phyloP scores from a whole-genome alignment of 2,329 filamentous ascomycete genomes.

The Alternaria brassicicola region DNA sequence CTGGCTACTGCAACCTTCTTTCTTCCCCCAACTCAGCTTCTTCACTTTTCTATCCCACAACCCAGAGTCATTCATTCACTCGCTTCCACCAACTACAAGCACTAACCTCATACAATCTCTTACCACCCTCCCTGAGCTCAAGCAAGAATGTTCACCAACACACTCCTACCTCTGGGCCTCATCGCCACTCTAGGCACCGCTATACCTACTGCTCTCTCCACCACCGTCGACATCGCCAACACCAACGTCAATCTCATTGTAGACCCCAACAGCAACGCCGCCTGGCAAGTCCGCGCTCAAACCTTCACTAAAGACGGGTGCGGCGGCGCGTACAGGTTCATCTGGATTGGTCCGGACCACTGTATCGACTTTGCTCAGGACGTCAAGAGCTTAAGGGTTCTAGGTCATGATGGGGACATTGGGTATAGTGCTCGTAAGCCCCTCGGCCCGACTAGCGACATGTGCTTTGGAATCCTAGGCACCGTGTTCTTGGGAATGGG shows the following conservation, averaged over 20 bases:
- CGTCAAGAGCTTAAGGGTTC: background rate
- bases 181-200: background rate
- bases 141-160: background rate
- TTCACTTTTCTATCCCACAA: background rate
- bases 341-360: background rate
- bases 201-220: background rate
- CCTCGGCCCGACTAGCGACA: too few relatives aligned
- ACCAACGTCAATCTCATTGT: background rate
- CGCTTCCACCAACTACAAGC: background rate
- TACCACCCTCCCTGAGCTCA: background rate
- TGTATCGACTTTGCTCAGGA: background rate
- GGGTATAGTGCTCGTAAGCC: background rate
- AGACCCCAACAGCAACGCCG: background rate
- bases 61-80: background rate
- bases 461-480: too few relatives aligned
- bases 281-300: background rate
- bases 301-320: background rate
- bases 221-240: background rate
- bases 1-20: background rate
- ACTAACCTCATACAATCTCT: background rate
- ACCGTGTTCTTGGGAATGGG: fast-evolving
- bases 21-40: background rate
- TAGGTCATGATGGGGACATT: background rate
- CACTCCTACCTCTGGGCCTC: too few relatives aligned
- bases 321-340: background rate